phyloP scores from a whole-genome alignment of 2,329 filamentous ascomycete genomes.

The Beauveria scarabaeidicola region DNA sequence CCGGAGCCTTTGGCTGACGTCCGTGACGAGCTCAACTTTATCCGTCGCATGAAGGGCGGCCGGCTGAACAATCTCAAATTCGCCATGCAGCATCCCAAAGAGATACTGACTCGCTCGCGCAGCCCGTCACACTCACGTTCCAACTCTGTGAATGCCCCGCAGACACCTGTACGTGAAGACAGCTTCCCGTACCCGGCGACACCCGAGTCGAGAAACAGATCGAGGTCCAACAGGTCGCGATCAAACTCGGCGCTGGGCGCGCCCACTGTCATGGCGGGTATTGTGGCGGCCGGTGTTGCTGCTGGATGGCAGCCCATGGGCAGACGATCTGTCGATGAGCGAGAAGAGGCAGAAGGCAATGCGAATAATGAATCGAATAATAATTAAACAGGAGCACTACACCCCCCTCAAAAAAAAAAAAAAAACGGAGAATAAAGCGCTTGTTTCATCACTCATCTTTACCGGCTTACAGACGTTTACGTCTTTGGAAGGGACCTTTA shows the following conservation, averaged over 20 bases:
- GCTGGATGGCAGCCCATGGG: slow-evolving; percentile 70
- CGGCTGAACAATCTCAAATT: slow-evolving; percentile 76
- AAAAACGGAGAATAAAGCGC: slow-evolving; percentile 4
- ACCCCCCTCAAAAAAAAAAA: not conserved
- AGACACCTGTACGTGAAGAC: slow-evolving; percentile 54
- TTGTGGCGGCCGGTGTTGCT: slow-evolving; percentile 67
- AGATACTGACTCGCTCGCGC: slow-evolving; percentile 56
- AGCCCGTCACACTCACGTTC: slow-evolving; percentile 57
- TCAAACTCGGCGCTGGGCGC: slow-evolving; percentile 66
- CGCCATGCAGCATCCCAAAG: slow-evolving; percentile 65
- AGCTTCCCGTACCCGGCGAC: slow-evolving; percentile 44
- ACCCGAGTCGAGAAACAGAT: slow-evolving; percentile 55
- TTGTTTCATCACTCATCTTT: not conserved
- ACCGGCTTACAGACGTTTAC: not conserved
- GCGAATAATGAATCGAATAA: slow-evolving; percentile 3
- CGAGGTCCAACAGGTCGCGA: slow-evolving; percentile 56
- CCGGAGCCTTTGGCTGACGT: slow-evolving; percentile 67
- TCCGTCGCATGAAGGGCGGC: slow-evolving; percentile 73
- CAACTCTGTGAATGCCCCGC: slow-evolving; percentile 52
- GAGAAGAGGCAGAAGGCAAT: slow-evolving; percentile 12
- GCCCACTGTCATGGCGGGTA: slow-evolving; percentile 73
- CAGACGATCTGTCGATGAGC: slow-evolving; percentile 26
- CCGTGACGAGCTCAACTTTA: slow-evolving; percentile 70
- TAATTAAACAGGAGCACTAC: not conserved
- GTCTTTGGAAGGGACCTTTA: not conserved